Base-by-base conservation (phyloP, 176 grass and related monocot genomes). In the Oryza nivara region DNA sequence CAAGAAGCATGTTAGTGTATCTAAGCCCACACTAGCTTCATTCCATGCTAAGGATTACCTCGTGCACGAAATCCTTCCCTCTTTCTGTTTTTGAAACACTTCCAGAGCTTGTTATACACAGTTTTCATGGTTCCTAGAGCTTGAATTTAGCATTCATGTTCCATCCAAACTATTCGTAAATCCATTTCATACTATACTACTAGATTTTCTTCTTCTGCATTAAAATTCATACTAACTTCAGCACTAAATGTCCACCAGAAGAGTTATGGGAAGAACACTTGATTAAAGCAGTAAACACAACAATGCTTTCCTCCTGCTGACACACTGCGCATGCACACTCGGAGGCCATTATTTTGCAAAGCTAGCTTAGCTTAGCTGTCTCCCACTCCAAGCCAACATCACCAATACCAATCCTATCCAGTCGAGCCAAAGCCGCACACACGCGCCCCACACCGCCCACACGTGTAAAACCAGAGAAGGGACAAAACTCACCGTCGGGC, bases 401-500 rank as follows among this genome's bases (percentile, higher is more conserved):
- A 58, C 9, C 68, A 41, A 47, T 36, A 74, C 73, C 79, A 77
- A 89, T 82, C 83, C 68, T 46, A 52, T 66, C 47, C 60, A 66
- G 43, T 56, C 30, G 30, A 63, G 58, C 78, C 70, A 60, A 60
- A 40, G 38, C 38, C 38, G 7, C 35, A 36, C 35, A 36, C 35
- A 36, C 35, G 44, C 45, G 45, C 20, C 67, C 68, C 83, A 63
- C 43, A 9, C 60, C n/a, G 72, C 73, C 54, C 72, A 72, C 88
- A 86, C 75, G 88, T 82, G 83, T 70, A 76, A n/a, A 76, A n/a
- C 16, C 8, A 70, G 19, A 76, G 19, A 48, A 45, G 74, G 64
- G 69, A 79, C 63, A 73, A 32, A 74, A 88, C 87, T 68, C 92
- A 97, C 94, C 94, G 68, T 94, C 89, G 3, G 85, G 86, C 6